These are phyloP conservation scores for Hanseniaspora pseudoguilliermondii DNA, from an alignment of 805 yeast species.

Conservation along the genomic window DNA sequence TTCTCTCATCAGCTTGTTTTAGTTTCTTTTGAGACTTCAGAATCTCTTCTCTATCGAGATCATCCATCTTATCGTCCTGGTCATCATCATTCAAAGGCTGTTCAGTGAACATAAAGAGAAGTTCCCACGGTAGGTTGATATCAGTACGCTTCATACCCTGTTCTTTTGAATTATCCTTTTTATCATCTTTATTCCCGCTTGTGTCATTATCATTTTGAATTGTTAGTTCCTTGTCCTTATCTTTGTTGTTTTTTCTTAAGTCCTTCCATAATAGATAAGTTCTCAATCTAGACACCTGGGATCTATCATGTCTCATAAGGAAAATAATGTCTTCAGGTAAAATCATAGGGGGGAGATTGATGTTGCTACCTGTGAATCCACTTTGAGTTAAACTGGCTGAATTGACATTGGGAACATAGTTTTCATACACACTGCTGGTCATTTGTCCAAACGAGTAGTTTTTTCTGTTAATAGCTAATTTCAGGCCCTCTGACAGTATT, in stretches of 20 bases:
- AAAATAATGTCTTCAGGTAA: conserved; percentile 90
- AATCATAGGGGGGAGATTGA: conserved; percentile 80
- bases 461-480: conserved; percentile 2
- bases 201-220: conserved; percentile 22
- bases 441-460: not conserved
- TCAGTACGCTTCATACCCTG: conserved; percentile 56
- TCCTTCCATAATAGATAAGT: conserved; percentile 96
- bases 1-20: conserved; percentile 87
- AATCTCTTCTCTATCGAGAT: conserved; percentile 81
- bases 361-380: not conserved
- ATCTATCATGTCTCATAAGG: conserved; percentile 80
- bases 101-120: conserved; percentile 84
- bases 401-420: not conserved
- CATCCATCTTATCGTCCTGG: conserved; percentile 44
- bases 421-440: not conserved
- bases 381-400: not conserved
- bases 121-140: conserved; percentile 86
- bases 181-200: conserved; percentile 30
- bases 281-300: conserved; percentile 80
- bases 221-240: conserved; percentile 40
- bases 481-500: conserved; percentile 32
- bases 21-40: conserved; percentile 76
- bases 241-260: conserved; percentile 69
- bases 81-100: conserved; percentile 62
- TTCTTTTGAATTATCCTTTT: conserved; percentile 22